Percentiles rank a stretch among this genome's conserved stretches.
Evolutionary conservation across 2,329 filamentous ascomycete genomes (phyloP).

Genomic region (Diaporthe ilicicola): DNA sequence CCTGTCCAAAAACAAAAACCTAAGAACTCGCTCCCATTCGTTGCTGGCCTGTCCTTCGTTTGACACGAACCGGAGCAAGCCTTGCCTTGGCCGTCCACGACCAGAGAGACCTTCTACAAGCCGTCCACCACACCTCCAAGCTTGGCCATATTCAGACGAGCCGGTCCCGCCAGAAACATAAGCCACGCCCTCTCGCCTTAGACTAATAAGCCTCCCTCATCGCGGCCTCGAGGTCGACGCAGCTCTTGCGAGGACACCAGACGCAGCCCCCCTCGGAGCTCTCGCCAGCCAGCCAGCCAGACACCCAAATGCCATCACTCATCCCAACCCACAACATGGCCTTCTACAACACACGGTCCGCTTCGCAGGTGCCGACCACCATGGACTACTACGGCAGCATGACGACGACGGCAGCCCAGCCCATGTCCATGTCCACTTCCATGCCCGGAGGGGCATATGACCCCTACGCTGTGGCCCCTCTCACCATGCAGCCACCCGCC

Average conservation of each 20-base stretch:
- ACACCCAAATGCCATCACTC: conserved; percentile 37
- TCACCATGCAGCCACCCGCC: conserved; percentile 40
- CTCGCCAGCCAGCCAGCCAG: conserved; percentile 38
- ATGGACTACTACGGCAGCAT: conserved; percentile 44
- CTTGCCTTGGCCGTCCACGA: conserved; percentile 22
- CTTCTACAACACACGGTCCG: conserved; percentile 42
- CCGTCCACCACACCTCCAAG: neutral
- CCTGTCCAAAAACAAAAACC: conserved; percentile 23
- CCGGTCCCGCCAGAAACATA: conserved; percentile 23
- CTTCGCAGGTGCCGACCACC: conserved; percentile 34
- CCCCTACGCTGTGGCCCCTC: conserved; percentile 44
- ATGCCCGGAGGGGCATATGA: conserved; percentile 43
- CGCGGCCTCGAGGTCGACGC: neutral
- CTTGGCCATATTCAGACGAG: conserved; percentile 26
- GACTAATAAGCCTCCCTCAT: conserved; percentile 4
- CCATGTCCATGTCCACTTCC: conserved; percentile 36
- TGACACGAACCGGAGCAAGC: conserved; percentile 30
- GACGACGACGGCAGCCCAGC: conserved; percentile 37
- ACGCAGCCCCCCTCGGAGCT: conserved; percentile 39
- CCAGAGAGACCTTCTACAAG: conserved; percentile 25
- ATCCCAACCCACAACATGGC: conserved; percentile 40
- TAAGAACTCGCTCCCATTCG: conserved; percentile 26
- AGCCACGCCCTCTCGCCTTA: conserved; percentile 1
- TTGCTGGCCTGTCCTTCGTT: conserved; percentile 31
- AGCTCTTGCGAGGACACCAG: neutral